A percentile compares a stretch with the other conserved stretches of the same genome.
These are phyloP conservation scores for Leptodermis oblonga DNA, from an alignment of 257 asterid genomes.

Conservation along the genomic window DNA sequence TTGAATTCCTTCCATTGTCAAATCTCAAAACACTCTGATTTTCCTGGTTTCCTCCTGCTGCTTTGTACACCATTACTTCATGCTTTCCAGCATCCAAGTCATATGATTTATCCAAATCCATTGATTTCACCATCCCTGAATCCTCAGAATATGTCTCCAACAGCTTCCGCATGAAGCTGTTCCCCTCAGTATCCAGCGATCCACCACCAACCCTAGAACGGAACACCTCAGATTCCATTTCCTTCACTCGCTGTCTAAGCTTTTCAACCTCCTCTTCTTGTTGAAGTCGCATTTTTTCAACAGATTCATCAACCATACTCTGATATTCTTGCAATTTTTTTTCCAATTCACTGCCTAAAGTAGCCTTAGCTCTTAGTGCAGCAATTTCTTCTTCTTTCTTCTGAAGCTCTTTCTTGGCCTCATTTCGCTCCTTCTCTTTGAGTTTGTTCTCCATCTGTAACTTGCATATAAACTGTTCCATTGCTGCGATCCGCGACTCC, in stretches of 20 bases:
- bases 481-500: conserved; percentile 75
- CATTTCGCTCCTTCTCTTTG: conserved; percentile 54
- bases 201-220: conserved; percentile 43
- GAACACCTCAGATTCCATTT: conserved; percentile 56
- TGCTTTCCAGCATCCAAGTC: conserved; percentile 53
- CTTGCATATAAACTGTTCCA: conserved; percentile 75
- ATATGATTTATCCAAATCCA: conserved; percentile 76
- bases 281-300: conserved; percentile 46
- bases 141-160: conserved; percentile 57
- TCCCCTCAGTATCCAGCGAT: conserved; percentile 52
- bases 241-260: conserved; percentile 70
- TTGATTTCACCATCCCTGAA: conserved; percentile 87
- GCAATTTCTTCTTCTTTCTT: conserved; percentile 68
- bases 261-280: conserved; percentile 68
- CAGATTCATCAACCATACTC: conserved; percentile 51
- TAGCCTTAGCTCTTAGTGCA: conserved; percentile 51
- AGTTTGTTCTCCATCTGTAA: conserved; percentile 72
- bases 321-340: conserved; percentile 58
- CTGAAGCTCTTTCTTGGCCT: conserved; percentile 55
- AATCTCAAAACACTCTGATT: conserved; percentile 20
- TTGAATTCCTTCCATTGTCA: conserved; percentile 27
- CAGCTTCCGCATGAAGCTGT: conserved; percentile 52
- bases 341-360: conserved; percentile 48
- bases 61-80: conserved; percentile 25
- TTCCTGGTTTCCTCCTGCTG: conserved; percentile 28